These are phyloP conservation scores for Porpolomopsis calyptriformis DNA, from an alignment of 768 basidiomycete genomes.

Conservation along the genomic window DNA sequence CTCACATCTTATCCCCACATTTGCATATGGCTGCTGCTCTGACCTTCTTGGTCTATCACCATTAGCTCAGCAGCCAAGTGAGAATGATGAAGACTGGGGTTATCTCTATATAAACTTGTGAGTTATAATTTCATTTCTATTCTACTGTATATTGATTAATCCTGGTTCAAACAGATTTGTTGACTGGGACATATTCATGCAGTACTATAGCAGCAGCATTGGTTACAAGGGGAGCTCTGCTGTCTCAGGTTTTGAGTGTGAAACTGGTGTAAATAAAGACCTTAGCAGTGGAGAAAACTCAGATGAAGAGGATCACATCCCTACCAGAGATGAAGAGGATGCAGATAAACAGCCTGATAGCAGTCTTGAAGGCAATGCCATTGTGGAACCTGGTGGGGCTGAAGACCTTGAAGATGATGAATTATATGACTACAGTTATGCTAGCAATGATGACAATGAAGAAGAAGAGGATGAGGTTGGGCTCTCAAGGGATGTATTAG, in stretches of 20 bases:
- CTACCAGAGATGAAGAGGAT: neutral
- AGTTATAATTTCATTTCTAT: slow-evolving; percentile 6
- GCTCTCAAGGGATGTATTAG: too few relatives aligned
- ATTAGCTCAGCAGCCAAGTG: neutral
- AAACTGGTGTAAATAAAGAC: neutral
- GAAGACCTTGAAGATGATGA: neutral
- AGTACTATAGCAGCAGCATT: slow-evolving; percentile 19
- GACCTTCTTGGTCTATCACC: neutral
- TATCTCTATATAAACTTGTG: slow-evolving; percentile 29
- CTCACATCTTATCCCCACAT: slow-evolving; percentile 11
- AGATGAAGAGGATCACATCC: neutral
- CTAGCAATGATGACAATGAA: neutral
- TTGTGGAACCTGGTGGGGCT: neutral
- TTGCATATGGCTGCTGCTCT: neutral
- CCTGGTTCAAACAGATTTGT: slow-evolving; percentile 21
- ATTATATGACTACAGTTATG: neutral
- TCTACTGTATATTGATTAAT: neutral
- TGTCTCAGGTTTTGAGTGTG: neutral
- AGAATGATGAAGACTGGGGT: slow-evolving; percentile 17
- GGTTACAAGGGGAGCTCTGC: slow-evolving; percentile 15
- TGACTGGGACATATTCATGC: slow-evolving; percentile 30
- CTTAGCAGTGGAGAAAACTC: neutral
- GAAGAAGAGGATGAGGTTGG: too few relatives aligned
- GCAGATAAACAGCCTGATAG: neutral
- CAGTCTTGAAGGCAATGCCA: neutral